Evolutionary conservation across 345 rosid genomes (phyloP), one percentile per base, ranked within the genome.

Genomic region (Syzygium jambos): DNA sequence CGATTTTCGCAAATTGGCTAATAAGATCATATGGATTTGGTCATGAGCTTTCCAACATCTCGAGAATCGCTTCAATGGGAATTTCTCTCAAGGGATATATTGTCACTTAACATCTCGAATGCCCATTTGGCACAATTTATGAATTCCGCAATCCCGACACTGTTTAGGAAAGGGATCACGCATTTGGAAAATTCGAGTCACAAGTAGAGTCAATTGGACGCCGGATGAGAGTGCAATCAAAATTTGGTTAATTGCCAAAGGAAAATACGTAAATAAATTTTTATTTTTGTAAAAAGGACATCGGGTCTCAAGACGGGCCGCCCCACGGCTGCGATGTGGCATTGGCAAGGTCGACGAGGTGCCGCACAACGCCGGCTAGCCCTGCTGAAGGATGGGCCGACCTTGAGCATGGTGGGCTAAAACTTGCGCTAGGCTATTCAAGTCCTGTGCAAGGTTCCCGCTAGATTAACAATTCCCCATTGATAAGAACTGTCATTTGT

Each of bases 1-100:
- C 12, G 0, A n/a, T 63, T n/a, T 63, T 63, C 38, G 1, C 73
- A 63, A 1, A 13, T 63, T 1, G 7, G 21, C 9, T n/a, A 0
- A n/a, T 63, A 63, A 3, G 38, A 63, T 14, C 73, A 63, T 2
- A 2, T n/a, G 73, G 2, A n/a, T 61, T 0, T 61, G 5, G 30
- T n/a, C 4, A 13, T 61, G 73, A n/a, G 4, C 38, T n/a, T 61
- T n/a, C 73, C 30, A n/a, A 4, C 4, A 0, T 5, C 14, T 61
- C 5, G 6, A 61, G 19, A n/a, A n/a, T 61, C 38, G 14, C 19
- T 61, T 61, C 73, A 61, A 61, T 0, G 1, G 5, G 10, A 13
- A 2, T n/a, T 63, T 63, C n/a, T 63, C 38, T n/a, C 4, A 14
- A 59, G 3, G 27, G 30, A 59, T 10, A 11, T 27, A 27, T 27